phyloP scores from a whole-genome alignment of 2,329 filamentous ascomycete genomes.

The Xylariaceae sp. region DNA sequence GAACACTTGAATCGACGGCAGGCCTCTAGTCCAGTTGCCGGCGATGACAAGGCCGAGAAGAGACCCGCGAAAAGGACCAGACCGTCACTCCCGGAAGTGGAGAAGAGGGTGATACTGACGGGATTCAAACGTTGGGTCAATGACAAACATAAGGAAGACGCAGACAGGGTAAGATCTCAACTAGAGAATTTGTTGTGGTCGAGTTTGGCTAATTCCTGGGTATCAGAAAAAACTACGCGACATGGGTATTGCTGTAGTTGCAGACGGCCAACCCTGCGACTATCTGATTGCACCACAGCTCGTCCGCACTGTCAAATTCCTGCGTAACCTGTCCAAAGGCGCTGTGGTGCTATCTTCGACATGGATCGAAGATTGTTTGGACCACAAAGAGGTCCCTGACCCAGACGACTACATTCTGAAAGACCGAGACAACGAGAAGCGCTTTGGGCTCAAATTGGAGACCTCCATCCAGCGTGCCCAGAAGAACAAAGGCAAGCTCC shows the following conservation, averaged over 20 bases:
- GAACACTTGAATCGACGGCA: constrained; percentile 34
- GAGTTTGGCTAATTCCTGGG: constrained; percentile 15
- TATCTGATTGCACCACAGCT: constrained; percentile 84
- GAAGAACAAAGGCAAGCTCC: constrained; percentile 70
- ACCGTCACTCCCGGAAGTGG: constrained; percentile 59
- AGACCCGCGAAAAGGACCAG: constrained; percentile 60
- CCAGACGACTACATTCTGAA: constrained; percentile 63
- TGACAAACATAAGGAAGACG: constrained; percentile 68
- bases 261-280: constrained; percentile 72
- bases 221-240: constrained; percentile 72
- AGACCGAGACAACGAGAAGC: constrained; percentile 70
- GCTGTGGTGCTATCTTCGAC: constrained; percentile 71
- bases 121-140: constrained; percentile 80
- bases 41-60: constrained; percentile 41
- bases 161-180: constrained; percentile 64
- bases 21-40: constrained; percentile 36
- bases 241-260: constrained; percentile 75
- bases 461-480: constrained; percentile 68
- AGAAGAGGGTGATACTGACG: constrained; percentile 76
- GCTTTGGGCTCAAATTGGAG: constrained; percentile 64
- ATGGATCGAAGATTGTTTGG: constrained; percentile 75
- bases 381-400: constrained; percentile 61
- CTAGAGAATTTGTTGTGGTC: constrained; percentile 2
- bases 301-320: constrained; percentile 89
- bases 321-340: constrained; percentile 78